Evolutionary conservation across 805 yeast genomes (phyloP).

Genomic region (Cyberlindnera xishuangbannaensis): DNA sequence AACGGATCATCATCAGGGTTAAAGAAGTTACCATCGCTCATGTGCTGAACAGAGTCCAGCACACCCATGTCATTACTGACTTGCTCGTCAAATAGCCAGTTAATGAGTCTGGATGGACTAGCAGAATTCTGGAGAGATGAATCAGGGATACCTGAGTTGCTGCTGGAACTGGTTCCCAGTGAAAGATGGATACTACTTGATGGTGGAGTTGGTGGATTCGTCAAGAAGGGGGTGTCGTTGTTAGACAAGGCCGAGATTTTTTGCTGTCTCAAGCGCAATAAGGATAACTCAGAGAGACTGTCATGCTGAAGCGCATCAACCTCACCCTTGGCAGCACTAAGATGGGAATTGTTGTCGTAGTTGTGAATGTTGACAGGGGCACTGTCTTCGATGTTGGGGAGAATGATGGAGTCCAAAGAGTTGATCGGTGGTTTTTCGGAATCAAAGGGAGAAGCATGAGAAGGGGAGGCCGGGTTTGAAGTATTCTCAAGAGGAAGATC

Average conservation of each 20-base stretch:
- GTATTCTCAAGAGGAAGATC: too few species aligned
- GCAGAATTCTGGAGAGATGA: conserved; percentile 6
- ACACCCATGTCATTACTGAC: conserved; percentile 5
- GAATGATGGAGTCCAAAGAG: conserved; percentile 23
- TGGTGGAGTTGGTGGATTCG: conserved; percentile 6
- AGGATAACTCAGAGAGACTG: not conserved
- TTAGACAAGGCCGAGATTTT: too few species aligned
- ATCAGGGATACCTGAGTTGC: too few species aligned
- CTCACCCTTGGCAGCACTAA: conserved; percentile 28
- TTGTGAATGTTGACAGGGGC: conserved; percentile 20
- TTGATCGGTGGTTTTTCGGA: conserved; percentile 19
- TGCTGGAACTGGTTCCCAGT: too few species aligned
- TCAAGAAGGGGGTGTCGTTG: conserved; percentile 5
- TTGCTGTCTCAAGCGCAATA: not conserved
- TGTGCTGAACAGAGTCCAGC: conserved; percentile 16
- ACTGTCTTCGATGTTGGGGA: conserved; percentile 22
- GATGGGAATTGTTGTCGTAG: conserved; percentile 17
- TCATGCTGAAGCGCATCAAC: conserved; percentile 19
- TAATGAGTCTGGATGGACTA: conserved; percentile 22
- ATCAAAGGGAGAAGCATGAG: not conserved
- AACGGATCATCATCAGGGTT: conserved; percentile 28
- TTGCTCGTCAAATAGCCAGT: conserved; percentile 26
- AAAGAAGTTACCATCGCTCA: conserved; percentile 22
- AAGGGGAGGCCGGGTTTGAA: not conserved
- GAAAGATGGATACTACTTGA: not conserved